Base-by-base conservation (phyloP, 148 eudicot genomes). In the Rheum nobile region DNA sequence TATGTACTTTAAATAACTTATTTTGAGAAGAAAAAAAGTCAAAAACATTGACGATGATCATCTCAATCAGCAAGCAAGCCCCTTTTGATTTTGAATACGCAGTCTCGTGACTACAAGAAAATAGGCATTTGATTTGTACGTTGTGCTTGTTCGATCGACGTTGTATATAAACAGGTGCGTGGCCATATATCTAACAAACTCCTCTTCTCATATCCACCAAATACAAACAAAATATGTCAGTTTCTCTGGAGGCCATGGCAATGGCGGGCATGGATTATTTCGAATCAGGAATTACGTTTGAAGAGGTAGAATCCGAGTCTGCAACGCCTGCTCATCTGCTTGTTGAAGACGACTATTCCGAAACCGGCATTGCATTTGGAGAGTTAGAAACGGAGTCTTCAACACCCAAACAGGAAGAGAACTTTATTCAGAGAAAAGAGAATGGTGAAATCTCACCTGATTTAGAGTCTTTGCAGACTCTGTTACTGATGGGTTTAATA, bases 241-340 rank as follows among this genome's bases (percentile, higher is more conserved):
- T 79, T 82, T 83, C 83, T 26, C 72, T 83, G 0, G 85, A 83
- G 72, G 85, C 85, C 34, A 74, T 83, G 73, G 85, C 82, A 24
- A 82, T 79, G 85, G 85, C 85, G 17, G 85, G 85, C 37, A 75
- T 74, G 6, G 85, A 82, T 26, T 82, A 77, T 67, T 71, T 38
- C 21, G 75, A 77, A 42, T 71, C 50, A 22, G 63, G 54, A 13
- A 74, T 74, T 29, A 44, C 26, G 2, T 28, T 79, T 28, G 75
- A 74, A 52, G 54, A 77, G 59, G 59, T 52, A 1, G 59, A 52
- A n/a, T 52, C 59, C 2, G 59, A 52, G 24, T n/a, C 24, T 19
- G 26, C 59, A 21, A 7, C 59, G 17, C 59, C 59, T 52, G 59
- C 59, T 21, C 59, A 52, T 52, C 11, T 52, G n/a, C 59, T 52